phyloP scores from a whole-genome alignment of 2,329 filamentous ascomycete genomes.

The Alternaria arborescens region DNA sequence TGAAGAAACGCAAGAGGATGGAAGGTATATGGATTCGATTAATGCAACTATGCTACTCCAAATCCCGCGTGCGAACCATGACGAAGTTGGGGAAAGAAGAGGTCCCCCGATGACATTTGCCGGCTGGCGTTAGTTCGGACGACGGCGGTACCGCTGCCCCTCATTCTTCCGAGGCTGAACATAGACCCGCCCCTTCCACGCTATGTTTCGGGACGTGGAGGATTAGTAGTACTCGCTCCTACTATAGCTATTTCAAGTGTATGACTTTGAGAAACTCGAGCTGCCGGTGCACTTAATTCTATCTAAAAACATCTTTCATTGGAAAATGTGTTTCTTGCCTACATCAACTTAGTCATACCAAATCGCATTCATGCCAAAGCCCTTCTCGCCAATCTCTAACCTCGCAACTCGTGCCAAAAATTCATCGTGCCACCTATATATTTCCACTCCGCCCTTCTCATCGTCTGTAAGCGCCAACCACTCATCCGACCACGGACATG shows the following conservation, averaged over 20 bases:
- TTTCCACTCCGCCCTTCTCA: constrained; percentile 85
- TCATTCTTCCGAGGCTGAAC: constrained; percentile 40
- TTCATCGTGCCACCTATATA: constrained; percentile 87
- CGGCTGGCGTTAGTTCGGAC: constrained; percentile 25
- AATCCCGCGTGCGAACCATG: constrained; percentile 7
- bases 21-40: constrained; percentile 1
- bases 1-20: background rate
- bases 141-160: constrained; percentile 25
- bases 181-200: constrained; percentile 11
- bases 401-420: constrained; percentile 79
- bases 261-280: too few species aligned
- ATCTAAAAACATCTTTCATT: background rate
- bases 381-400: constrained; percentile 81
- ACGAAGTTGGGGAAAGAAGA: constrained; percentile 20
- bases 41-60: constrained; percentile 8
- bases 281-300: background rate
- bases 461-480: constrained; percentile 92
- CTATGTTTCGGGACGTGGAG: constrained; percentile 12
- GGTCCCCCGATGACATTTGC: constrained; percentile 47
- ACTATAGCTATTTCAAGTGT: background rate
- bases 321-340: background rate
- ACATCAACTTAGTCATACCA: constrained; percentile 76
- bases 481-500: constrained; percentile 84
- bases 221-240: background rate
- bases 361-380: constrained; percentile 96